Conservation (phyloP, 2,329 filamentous ascomycete genomes). For the Paraconiothyrium brasiliense region DNA sequence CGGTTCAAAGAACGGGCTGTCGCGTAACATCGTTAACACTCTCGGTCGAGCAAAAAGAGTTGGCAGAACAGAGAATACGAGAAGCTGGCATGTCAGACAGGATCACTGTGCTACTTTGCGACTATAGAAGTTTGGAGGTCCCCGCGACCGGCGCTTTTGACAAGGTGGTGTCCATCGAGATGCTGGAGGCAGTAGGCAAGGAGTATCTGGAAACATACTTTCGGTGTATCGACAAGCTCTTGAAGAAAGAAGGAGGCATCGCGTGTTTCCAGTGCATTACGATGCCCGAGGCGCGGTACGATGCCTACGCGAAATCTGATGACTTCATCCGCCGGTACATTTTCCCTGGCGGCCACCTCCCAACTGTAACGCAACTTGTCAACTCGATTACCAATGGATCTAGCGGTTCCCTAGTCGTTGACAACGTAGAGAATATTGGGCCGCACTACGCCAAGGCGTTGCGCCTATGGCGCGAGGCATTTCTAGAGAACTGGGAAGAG, state of each 20-base stretch:
- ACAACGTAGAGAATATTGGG: conserved; percentile 75
- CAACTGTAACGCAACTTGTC: conserved; percentile 73
- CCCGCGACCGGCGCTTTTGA: conserved; percentile 66
- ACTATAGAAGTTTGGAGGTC: conserved; percentile 71
- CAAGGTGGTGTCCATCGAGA: conserved; percentile 79
- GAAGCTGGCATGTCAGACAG: conserved; percentile 67
- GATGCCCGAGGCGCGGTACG: conserved; percentile 74
- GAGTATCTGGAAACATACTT: conserved; percentile 76
- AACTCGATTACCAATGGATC: conserved; percentile 70
- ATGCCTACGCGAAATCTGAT: conserved; percentile 71
- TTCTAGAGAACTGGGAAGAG: conserved; percentile 69
- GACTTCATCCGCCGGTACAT: conserved; percentile 83
- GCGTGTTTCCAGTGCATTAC: conserved; percentile 81
- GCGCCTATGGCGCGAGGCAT: conserved; percentile 73
- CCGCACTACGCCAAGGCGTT: conserved; percentile 77
- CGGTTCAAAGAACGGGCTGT: conserved; percentile 72
- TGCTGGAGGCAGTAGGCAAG: conserved; percentile 77
- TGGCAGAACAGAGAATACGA: conserved; percentile 72
- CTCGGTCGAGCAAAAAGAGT: conserved; percentile 72
- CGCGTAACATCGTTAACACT: conserved; percentile 74
- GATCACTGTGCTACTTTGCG: conserved; percentile 72
- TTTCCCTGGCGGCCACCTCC: conserved; percentile 78
- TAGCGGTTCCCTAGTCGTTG: conserved; percentile 69
- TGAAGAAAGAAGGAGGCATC: conserved; percentile 73
- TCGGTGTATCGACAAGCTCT: conserved; percentile 66